phyloP scores from a whole-genome alignment of 2,329 filamentous ascomycete species.

The Boeremia exigua region DNA sequence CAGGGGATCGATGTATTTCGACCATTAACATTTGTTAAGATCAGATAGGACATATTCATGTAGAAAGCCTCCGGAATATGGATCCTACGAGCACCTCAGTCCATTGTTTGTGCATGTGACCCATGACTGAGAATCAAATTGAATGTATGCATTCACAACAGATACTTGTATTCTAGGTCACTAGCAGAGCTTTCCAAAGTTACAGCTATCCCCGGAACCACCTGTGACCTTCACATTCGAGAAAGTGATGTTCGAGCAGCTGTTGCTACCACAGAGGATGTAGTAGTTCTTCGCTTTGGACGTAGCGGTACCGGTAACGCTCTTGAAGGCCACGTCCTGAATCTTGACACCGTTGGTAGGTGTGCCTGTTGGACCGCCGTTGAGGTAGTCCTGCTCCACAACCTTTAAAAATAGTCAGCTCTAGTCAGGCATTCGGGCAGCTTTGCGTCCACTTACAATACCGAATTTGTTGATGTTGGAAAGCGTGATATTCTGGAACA shows the following conservation, averaged over 20 bases:
- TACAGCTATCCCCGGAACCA: neutral
- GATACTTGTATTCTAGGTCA: neutral
- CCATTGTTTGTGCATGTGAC: too few species aligned
- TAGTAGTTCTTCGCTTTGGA: slow-evolving; percentile 52
- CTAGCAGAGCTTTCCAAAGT: neutral
- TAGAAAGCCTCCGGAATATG: too few species aligned
- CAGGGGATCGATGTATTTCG: too few species aligned
- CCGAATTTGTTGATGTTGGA: slow-evolving; percentile 55
- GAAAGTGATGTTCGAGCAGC: slow-evolving; percentile 63
- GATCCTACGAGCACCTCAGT: too few species aligned
- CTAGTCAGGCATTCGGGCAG: neutral
- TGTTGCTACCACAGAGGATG: slow-evolving; percentile 61
- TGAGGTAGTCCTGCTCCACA: slow-evolving; percentile 60
- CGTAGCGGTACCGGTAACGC: slow-evolving; percentile 49
- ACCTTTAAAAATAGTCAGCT: slow-evolving; percentile 17
- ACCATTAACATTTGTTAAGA: too few species aligned
- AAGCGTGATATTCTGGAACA: slow-evolving; percentile 55
- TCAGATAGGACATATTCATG: too few species aligned
- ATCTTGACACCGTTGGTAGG: slow-evolving; percentile 57
- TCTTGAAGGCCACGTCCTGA: slow-evolving; percentile 49
- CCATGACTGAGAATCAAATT: too few species aligned
- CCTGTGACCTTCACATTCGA: slow-evolving; percentile 43
- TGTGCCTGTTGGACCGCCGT: slow-evolving; percentile 50
- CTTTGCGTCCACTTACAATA: slow-evolving; percentile 38
- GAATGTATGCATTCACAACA: too few species aligned